Conservation (phyloP, 2,329 filamentous ascomycete species). For the Colletotrichum sp. region DNA sequence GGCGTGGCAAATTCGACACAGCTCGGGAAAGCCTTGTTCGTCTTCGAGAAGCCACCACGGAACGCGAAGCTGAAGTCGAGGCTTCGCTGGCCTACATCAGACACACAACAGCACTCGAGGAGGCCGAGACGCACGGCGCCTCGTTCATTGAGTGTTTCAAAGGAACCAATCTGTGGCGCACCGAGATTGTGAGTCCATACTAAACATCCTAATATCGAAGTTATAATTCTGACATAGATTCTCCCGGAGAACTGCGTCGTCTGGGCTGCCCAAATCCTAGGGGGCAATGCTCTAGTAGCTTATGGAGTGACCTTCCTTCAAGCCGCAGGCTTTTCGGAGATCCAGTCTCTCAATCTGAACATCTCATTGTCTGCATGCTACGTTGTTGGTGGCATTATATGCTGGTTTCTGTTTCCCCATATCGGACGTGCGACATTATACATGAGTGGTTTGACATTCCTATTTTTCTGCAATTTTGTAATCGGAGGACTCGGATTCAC, state of each 20-base stretch:
- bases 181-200: slow-evolving; percentile 35
- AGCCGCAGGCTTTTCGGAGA: slow-evolving; percentile 38
- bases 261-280: slow-evolving; percentile 42
- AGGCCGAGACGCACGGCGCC: slow-evolving; percentile 39
- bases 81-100: slow-evolving; percentile 41
- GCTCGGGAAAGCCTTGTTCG: slow-evolving; percentile 29
- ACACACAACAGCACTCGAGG: slow-evolving; percentile 51
- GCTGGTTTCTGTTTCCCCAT: slow-evolving; percentile 44
- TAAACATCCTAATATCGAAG: not conserved
- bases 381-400: slow-evolving; percentile 42
- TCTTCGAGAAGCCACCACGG: slow-evolving; percentile 25
- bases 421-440: slow-evolving; percentile 44
- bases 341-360: slow-evolving; percentile 42
- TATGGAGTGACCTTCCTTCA: slow-evolving; percentile 44
- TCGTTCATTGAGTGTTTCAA: slow-evolving; percentile 52
- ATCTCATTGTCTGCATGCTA: slow-evolving; percentile 43
- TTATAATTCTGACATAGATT: not conserved
- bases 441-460: slow-evolving; percentile 39
- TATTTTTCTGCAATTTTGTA: slow-evolving; percentile 39
- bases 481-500: slow-evolving; percentile 36
- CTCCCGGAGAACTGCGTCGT: slow-evolving; percentile 37
- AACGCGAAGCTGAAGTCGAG: slow-evolving; percentile 31
- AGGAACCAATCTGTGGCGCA: slow-evolving; percentile 50
- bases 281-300: slow-evolving; percentile 38
- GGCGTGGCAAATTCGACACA: slow-evolving; percentile 29